Base-by-base conservation (phyloP, 2,329 filamentous ascomycete genomes). In the Cercospora zeae-maydis region DNA sequence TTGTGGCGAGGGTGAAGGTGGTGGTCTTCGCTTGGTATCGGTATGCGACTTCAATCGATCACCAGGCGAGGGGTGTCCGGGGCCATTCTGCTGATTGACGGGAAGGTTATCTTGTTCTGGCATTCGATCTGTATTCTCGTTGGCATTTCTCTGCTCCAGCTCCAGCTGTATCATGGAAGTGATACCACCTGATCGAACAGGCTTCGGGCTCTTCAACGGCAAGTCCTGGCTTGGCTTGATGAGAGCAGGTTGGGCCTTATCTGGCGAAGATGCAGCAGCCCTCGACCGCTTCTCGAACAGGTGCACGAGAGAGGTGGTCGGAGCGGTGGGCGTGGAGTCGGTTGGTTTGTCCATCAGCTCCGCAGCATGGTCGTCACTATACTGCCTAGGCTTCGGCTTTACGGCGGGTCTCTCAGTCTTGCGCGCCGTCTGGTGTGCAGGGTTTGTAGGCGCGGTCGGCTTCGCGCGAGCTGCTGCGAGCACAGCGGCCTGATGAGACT, bases 241-340 rank as follows among this genome's bases (percentile, higher is more conserved):
- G 10, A 69, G 59, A 37, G 71, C 64, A 3, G 68, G 62, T 24
- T 63, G 65, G 39, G 65, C 63, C 57, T 47, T 66, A 58, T 49
- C 63, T 62, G 34, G 61, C n/a, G 58, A 30, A 45, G 54, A 66
- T 33, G 70, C 70, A 47, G 51, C 49, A 39, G 51, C 60, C 16
- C 59, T 67, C 7, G 67, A 49, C 39, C 78, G 81, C 66, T 81
- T 79, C 75, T 92, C 89, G 67, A 91, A 91, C 77, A 90, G 81
- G 39, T 84, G 84, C 59, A 91, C 87, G 19, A 91, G 78, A 4
- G 86, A 84, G 2, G 80, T 85, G 0, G 88, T 88, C 0, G 88
- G 82, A 24, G 83, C 63, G 13, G 72, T 72, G 1, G 68, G 58
- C 8, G 65, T 66, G n/a, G 52, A 58, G 47, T 73, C 70, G 33